Conservation (phyloP, 768 basidiomycete species). For the Cystofilobasidium capitatum region DNA sequence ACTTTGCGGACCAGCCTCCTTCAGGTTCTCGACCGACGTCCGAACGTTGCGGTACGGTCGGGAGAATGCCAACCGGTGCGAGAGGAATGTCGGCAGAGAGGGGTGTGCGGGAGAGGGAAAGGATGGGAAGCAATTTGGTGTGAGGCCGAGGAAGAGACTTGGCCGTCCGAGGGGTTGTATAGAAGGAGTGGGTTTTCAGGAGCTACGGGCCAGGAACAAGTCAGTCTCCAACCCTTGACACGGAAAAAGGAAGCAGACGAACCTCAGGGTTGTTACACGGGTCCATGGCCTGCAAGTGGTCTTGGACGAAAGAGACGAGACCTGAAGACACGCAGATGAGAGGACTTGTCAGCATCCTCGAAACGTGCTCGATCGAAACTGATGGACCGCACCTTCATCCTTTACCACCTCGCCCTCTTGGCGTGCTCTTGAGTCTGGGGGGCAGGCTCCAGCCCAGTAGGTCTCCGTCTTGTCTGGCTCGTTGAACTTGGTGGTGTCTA, state of each 20-base stretch:
- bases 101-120: conserved; percentile 38
- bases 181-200: conserved; percentile 39
- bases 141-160: conserved; percentile 39
- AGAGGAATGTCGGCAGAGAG: conserved; percentile 40
- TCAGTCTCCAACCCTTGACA: background rate
- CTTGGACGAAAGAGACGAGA: conserved; percentile 35
- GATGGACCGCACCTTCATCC: background rate
- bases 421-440: conserved; percentile 36
- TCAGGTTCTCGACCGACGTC: conserved; percentile 38
- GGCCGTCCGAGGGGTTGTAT: conserved; percentile 35
- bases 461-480: conserved; percentile 36
- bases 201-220: conserved; percentile 28
- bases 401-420: conserved; percentile 7
- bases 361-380: background rate
- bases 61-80: conserved; percentile 38
- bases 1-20: conserved; percentile 36
- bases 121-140: conserved; percentile 38
- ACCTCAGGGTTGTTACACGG: conserved; percentile 39
- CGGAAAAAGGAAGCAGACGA: background rate
- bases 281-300: conserved; percentile 38
- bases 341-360: background rate
- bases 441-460: conserved; percentile 37
- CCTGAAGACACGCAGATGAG: background rate
- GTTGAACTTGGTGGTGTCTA: conserved; percentile 35
- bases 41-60: conserved; percentile 32